phyloP scores from a whole-genome alignment of 441 rosid genomes.

The Biscutella laevigata region DNA sequence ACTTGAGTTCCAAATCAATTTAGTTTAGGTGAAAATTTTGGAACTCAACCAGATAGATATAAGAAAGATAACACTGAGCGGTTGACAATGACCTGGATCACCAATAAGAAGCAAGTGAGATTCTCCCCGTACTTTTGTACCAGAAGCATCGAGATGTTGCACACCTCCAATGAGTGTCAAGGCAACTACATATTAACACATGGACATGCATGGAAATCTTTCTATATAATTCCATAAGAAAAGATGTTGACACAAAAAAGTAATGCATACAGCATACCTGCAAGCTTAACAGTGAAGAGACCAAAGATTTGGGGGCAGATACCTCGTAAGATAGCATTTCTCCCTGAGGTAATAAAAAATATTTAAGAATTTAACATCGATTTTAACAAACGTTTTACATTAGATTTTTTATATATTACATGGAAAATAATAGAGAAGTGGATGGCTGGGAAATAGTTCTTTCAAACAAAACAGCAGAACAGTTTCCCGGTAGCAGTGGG shows the following conservation, averaged over 20 bases:
- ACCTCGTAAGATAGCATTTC: conserved; percentile 80
- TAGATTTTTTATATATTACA: not conserved
- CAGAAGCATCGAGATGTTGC: conserved; percentile 91
- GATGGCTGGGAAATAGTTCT: not conserved
- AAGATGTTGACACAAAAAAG: not conserved
- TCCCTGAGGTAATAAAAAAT: conserved; percentile 34
- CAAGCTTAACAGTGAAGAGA: conserved; percentile 96
- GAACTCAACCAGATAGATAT: not conserved
- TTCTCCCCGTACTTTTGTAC: conserved; percentile 92
- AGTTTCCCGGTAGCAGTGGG: not conserved
- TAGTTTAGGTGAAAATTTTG: not conserved
- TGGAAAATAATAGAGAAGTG: not conserved
- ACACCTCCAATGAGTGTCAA: conserved; percentile 92
- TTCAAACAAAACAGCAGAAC: not conserved
- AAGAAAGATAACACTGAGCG: not conserved
- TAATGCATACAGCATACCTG: conserved; percentile 40
- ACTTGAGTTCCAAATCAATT: not conserved
- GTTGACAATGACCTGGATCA: conserved; percentile 66
- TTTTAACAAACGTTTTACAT: not conserved
- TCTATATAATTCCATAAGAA: not conserved
- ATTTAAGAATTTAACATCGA: not conserved
- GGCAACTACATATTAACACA: conserved; percentile 46
- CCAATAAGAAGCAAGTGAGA: conserved; percentile 97
- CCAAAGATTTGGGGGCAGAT: conserved; percentile 96
- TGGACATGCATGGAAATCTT: conserved; percentile 12